phyloP scores from a whole-genome alignment of 1,284 basidiomycete genomes.

The Heterobasidion annosum region DNA sequence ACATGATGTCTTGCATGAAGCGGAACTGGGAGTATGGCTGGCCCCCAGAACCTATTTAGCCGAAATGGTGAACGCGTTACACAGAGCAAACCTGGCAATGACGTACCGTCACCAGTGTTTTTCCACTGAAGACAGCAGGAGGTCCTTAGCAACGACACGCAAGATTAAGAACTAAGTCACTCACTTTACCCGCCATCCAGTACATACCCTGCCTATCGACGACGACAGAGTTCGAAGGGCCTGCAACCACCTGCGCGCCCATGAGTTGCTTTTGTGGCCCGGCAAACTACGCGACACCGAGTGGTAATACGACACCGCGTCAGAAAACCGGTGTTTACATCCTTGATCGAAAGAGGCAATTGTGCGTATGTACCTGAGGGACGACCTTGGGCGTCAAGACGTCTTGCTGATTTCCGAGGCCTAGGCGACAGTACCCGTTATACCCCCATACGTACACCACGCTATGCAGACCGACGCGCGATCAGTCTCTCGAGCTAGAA shows the following conservation, averaged over 20 bases:
- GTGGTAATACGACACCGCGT: neutral
- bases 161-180: constrained; percentile 11
- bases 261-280: constrained; percentile 58
- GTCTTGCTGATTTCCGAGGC: constrained; percentile 81
- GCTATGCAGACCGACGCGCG: constrained; percentile 22
- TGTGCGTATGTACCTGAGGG: constrained; percentile 41
- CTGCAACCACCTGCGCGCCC: constrained; percentile 64
- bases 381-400: constrained; percentile 68
- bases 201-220: constrained; percentile 80
- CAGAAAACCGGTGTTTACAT: neutral
- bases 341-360: neutral
- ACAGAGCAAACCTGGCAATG: neutral
- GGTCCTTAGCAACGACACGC: constrained; percentile 1
- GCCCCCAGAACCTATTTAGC: constrained; percentile 55
- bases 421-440: constrained; percentile 74
- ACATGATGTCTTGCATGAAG: constrained; percentile 76
- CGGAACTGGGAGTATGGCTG: constrained; percentile 80
- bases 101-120: constrained; percentile 78
- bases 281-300: constrained; percentile 46
- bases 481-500: neutral
- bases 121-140: constrained; percentile 62
- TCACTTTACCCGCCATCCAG: constrained; percentile 76
- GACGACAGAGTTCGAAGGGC: constrained; percentile 77
- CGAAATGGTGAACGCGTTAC: constrained; percentile 1
- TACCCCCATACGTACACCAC: constrained; percentile 84